Evolutionary conservation across 2,329 filamentous ascomycete genomes (phyloP), one percentile per base, ranked within the genome.

Genomic region (Pyrenophora tritici-repentis): DNA sequence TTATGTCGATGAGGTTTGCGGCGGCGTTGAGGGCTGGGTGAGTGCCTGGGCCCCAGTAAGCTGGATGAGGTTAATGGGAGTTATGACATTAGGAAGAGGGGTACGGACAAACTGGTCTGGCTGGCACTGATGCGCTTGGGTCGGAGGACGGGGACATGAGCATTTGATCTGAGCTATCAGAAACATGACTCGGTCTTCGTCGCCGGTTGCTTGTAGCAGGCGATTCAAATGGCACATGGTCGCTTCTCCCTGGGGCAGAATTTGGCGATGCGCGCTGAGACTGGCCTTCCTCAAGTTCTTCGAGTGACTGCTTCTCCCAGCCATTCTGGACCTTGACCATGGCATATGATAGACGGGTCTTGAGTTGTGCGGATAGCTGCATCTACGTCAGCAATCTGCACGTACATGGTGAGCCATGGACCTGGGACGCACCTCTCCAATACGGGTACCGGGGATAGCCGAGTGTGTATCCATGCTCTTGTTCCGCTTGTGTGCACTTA

Each of bases 291-390:
- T 93, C 90, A 24, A 93, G 83, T 73, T 93, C 89, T 47, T 88
- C 86, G 50, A 94, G 84, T 14, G 85, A 86, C 57, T 88, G 86
- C 42, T 86, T 83, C 74, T 96, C 89, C 88, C 91, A 94, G 51
- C 90, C 91, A 68, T 95, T 86, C 58, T 75, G 90, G 34, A 97
- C 89, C 74, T 96, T 97, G 69, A 95, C 83, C 83, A 96, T 94
- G 58, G 93, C 93, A 73, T 97, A 97, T 6, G 91, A 90, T 22
- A 97, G 81, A 64, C 91, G 88, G 42, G 91, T 87, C 68, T 87
- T 88, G 44, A 97, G 81, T 68, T 93, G 89, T 47, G 86, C 84
- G 34, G 90, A 91, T 46, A 90, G 77, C 88, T 91, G 70, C 38
- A 64, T 55, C 53, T 35, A 43, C 50, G 54, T 73, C 50, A 73